These are phyloP conservation scores for Pichia sp. DNA, from an alignment of 1,139 yeast species.

Conservation along the genomic window DNA sequence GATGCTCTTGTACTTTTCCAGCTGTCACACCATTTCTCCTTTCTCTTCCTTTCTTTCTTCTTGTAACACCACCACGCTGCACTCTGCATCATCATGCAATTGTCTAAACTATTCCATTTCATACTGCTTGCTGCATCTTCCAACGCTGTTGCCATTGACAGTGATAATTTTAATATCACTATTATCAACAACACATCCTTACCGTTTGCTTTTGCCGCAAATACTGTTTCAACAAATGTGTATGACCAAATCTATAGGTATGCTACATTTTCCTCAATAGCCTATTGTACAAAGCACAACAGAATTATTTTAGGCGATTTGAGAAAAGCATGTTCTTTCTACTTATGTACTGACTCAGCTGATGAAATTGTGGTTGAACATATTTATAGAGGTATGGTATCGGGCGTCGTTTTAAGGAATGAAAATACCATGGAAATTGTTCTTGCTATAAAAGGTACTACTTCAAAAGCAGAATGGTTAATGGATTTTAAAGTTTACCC, in stretches of 20 bases:
- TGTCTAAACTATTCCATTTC: too few relatives aligned
- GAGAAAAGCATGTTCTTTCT: constrained; percentile 11
- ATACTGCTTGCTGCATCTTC: too few relatives aligned
- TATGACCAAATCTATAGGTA: constrained; percentile 1
- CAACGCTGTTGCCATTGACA: too few relatives aligned
- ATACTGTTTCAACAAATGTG: neutral
- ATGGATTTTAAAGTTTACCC: constrained; percentile 46
- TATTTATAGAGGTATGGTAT: constrained; percentile 37
- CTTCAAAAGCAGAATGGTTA: constrained; percentile 51
- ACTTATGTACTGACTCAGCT: constrained; percentile 10
- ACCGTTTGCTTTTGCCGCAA: too few relatives aligned
- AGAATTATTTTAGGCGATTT: constrained; percentile 9
- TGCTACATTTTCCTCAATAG: constrained; percentile 11
- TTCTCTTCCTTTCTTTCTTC: too few relatives aligned
- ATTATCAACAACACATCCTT: too few relatives aligned
- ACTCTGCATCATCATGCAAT: too few relatives aligned
- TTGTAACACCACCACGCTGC: too few relatives aligned
- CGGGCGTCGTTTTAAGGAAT: constrained; percentile 47
- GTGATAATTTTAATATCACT: too few relatives aligned
- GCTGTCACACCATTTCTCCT: too few relatives aligned
- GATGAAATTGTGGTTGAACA: constrained; percentile 24
- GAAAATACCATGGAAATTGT: constrained; percentile 33
- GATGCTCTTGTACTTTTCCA: too few relatives aligned
- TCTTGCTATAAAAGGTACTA: constrained; percentile 52
- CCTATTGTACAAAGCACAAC: constrained; percentile 16